Base-by-base conservation (phyloP, 192 early-diverging fungal genomes). In the Gigaspora rosea region DNA sequence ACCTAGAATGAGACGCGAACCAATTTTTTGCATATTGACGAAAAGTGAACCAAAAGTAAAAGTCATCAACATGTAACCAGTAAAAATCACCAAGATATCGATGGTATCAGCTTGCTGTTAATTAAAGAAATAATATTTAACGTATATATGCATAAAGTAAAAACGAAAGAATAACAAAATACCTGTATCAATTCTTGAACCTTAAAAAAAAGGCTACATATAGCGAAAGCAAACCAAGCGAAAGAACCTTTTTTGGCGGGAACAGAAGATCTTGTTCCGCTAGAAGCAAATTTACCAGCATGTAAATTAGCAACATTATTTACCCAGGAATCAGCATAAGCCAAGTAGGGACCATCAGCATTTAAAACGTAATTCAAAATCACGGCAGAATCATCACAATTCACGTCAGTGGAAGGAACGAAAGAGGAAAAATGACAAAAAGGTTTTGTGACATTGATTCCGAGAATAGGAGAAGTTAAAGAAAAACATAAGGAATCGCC, bases 21-120 rank as follows among this genome's bases (percentile, higher is more conserved):
- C 94, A 67, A 95, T 86, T 47, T 87, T 88, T 58, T 93, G 86
- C 94, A 97, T 95, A 78, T 94, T 95, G 27, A 88, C 79, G 66
- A 94, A 95, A 8, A 95, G 84, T 71, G 91, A 88, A 50, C 91
- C 84, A 77, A 96, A 92, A 2, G 94, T 94, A 64, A 89, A 85
- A 66, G 90, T 85, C 84, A 95, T 95, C 82, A 97, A 89, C 9
- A 94, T 79, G 83, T 95, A 93, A 76, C 92, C 92, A 36, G 90
- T 85, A 46, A 90, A 82, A 66, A 95, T 89, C 32, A 97, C 88
- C 52, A 94, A 81, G 41, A 95, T 89, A 76, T 97, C 95, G 66
- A 92, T 85, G 4, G 86, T 89, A 32, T 90, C 90, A 32, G 93
- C 92, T 71, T 90, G 84, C 82, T 89, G 75, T 54, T 50, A 36